Evolutionary conservation across 2,329 filamentous ascomycete species (phyloP).

Genomic region (Fusarium dlaminii): DNA sequence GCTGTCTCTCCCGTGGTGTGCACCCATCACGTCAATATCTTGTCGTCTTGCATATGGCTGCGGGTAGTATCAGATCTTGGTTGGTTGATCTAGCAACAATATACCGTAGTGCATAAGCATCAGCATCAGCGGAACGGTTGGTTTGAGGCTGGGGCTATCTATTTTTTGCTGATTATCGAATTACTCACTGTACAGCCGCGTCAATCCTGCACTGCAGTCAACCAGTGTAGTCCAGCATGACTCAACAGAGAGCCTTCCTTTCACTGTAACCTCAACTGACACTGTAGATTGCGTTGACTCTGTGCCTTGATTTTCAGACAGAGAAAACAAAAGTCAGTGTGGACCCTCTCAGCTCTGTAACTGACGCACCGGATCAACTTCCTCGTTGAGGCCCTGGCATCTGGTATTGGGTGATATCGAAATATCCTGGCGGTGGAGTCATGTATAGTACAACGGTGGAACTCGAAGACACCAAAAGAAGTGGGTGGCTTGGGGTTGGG

Average conservation of each 20-base stretch:
- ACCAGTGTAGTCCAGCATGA: not conserved
- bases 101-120: not conserved
- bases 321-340: not conserved
- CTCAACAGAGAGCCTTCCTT: not conserved
- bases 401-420: constrained; percentile 26
- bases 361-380: constrained; percentile 34
- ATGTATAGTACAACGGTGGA: constrained; percentile 1
- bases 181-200: constrained; percentile 7
- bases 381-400: constrained; percentile 30
- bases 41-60: constrained; percentile 20
- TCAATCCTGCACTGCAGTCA: constrained; percentile 1
- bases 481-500: constrained; percentile 34
- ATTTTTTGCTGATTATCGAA: constrained; percentile 21
- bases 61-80: constrained; percentile 6
- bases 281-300: constrained; percentile 26
- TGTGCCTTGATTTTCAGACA: constrained; percentile 20
- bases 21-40: constrained; percentile 23
- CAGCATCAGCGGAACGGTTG: constrained; percentile 4
- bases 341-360: constrained; percentile 21
- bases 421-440: constrained; percentile 20
- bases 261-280: not conserved
- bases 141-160: constrained; percentile 5
- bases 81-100: constrained; percentile 18
- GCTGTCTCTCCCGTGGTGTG: constrained; percentile 13
- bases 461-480: constrained; percentile 12